Base-by-base conservation (phyloP, 2,329 filamentous ascomycete species). In the Exophiala oligosperma region DNA sequence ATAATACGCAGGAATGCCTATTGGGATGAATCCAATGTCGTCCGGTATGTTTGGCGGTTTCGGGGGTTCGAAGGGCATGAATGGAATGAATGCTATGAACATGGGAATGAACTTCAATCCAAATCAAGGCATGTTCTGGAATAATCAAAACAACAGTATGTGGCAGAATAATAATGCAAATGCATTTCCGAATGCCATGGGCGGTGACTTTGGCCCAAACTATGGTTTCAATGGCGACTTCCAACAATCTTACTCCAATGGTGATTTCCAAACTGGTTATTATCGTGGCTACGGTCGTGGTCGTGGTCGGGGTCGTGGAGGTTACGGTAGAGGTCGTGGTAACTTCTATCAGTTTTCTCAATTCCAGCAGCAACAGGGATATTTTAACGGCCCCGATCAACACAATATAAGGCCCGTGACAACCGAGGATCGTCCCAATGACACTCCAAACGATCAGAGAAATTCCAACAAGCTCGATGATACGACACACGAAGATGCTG, bases 111-210 rank as follows among this genome's bases (percentile, higher is more conserved):
- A 76, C 55, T 79, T 74, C 68, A 77, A 79, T 72, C 74, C 74
- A 69, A 62, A 63, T 65, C 73, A 79, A 70, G 84, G 85, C 74
- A 83, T 86, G 82, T 87, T 88, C 84, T 91, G 88, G 87, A 89
- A 88, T 81, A 83, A 83, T 81, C 87, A 88, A 79, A 87, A 90
- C 79, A 85, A 75, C 71, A 76, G 72, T 74, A 75, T 87, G 82
- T 91, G 88, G 88, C 87, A 89, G 88, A 88, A 90, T 90, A 91
- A 90, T 87, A 92, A 88, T 84, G 83, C 85, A 89, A 91, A 85
- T 89, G 86, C 85, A 84, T 83, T 78, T 71, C 72, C 84, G 77
- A 75, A 82, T 83, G 85, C 86, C 82, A 90, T 90, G 84, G 86
- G 85, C 81, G 86, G 87, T 89, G 88, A 90, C 79, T 91, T 84